These are phyloP conservation scores for Spathaspora gorwiae DNA, from an alignment of 805 yeast genomes.

Conservation along the genomic window DNA sequence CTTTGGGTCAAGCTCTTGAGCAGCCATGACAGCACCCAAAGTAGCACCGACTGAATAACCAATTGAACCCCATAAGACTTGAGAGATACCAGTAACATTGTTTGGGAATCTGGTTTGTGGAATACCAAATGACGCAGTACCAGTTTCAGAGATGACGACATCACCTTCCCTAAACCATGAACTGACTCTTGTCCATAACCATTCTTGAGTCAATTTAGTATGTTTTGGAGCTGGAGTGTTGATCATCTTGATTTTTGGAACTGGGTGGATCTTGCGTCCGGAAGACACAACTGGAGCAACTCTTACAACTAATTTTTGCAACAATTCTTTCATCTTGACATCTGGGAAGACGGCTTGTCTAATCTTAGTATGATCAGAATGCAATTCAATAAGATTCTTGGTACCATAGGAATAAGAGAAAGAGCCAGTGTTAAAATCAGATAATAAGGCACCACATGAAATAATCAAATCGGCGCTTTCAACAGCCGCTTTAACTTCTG, in stretches of 20 bases:
- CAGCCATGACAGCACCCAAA: constrained; percentile 65
- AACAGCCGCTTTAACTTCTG: constrained; percentile 33
- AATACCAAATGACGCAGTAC: constrained; percentile 73
- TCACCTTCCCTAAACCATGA: constrained; percentile 65
- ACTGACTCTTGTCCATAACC: constrained; percentile 64
- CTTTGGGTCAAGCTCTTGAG: constrained; percentile 54
- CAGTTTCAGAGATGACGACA: constrained; percentile 65
- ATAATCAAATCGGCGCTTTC: constrained; percentile 34
- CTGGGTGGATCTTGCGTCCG: constrained; percentile 47
- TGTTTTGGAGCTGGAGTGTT: constrained; percentile 37
- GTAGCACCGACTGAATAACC: constrained; percentile 68
- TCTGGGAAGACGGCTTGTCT: constrained; percentile 38
- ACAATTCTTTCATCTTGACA: constrained; percentile 41
- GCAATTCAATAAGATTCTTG: constrained; percentile 37
- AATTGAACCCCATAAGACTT: constrained; percentile 73
- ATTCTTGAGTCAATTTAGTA: constrained; percentile 49
- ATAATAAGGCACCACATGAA: constrained; percentile 35
- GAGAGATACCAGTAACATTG: constrained; percentile 61
- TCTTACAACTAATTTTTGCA: constrained; percentile 37
- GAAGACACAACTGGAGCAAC: constrained; percentile 33
- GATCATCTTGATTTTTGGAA: constrained; percentile 48
- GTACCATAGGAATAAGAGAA: constrained; percentile 37
- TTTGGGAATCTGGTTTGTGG: constrained; percentile 62
- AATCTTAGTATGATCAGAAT: constrained; percentile 38
- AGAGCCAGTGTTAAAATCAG: constrained; percentile 40